Percentiles rank a stretch among this genome's conserved stretches.
phyloP scores from a whole-genome alignment of 805 yeast species.

The Deakozyma indianensis region DNA sequence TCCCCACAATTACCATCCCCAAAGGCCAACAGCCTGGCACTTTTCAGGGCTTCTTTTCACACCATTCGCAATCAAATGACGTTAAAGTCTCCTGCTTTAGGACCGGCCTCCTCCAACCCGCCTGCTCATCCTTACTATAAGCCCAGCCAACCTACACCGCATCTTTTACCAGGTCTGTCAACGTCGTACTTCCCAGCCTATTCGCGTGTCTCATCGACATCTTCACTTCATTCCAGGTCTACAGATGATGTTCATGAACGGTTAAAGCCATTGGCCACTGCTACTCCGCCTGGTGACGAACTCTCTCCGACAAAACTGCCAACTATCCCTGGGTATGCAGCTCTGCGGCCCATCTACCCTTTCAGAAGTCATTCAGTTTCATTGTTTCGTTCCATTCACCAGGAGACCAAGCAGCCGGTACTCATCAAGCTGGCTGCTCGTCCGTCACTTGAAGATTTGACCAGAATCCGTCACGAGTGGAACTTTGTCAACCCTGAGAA shows the following conservation, averaged over 20 bases:
- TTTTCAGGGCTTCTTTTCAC: no score
- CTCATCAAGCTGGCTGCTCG: slow-evolving; percentile 11
- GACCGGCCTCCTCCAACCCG: no score
- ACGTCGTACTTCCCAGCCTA: not conserved
- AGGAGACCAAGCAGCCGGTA: slow-evolving; percentile 8
- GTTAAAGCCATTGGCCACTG: not conserved
- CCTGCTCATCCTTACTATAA: no score
- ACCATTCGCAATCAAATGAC: no score
- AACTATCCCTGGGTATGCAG: slow-evolving; percentile 9
- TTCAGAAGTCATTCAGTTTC: slow-evolving; percentile 9
- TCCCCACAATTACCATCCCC: no score
- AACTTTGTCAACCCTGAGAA: slow-evolving; percentile 6
- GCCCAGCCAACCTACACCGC: no score
- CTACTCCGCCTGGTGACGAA: not conserved
- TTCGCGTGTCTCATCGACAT: not conserved
- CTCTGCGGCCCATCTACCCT: slow-evolving; percentile 11
- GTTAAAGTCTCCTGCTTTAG: no score
- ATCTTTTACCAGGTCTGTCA: not conserved
- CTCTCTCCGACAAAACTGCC: slow-evolving; percentile 4
- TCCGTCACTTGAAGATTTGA: slow-evolving; percentile 13
- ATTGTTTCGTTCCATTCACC: slow-evolving; percentile 10
- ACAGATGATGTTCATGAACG: not conserved
- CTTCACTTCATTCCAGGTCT: not conserved
- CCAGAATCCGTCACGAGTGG: slow-evolving; percentile 15
- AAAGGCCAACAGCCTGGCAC: no score